These are phyloP conservation scores for Zychaea mexicana DNA, from an alignment of 371 early-diverging fungal species.

Conservation along the genomic window DNA sequence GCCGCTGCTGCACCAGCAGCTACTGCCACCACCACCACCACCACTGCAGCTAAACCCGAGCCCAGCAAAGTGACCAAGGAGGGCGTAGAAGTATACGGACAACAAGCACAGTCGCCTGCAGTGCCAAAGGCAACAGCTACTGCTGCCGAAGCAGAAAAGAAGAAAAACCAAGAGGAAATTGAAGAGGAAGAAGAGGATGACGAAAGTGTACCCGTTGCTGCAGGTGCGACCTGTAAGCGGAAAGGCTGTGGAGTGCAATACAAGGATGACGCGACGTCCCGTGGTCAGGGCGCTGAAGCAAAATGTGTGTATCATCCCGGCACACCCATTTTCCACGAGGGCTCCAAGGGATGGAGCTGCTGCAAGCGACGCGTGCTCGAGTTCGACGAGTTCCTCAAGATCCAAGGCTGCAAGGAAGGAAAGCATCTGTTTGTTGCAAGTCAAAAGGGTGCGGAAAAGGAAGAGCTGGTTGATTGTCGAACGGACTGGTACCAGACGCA, in stretches of 20 bases:
- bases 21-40: constrained; percentile 16
- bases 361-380: constrained; percentile 89
- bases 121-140: constrained; percentile 1
- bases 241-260: constrained; percentile 77
- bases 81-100: constrained; percentile 46
- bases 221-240: constrained; percentile 86
- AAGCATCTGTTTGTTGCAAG: constrained; percentile 82
- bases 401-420: constrained; percentile 86
- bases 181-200: constrained; percentile 85
- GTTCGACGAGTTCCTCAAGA: constrained; percentile 96
- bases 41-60: constrained; percentile 4
- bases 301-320: constrained; percentile 89
- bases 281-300: constrained; percentile 56
- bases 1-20: constrained; percentile 33
- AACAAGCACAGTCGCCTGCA: background rate
- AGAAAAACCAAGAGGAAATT: constrained; percentile 27
- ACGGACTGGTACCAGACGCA: constrained; percentile 96
- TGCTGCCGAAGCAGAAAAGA: background rate
- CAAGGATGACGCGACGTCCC: constrained; percentile 65
- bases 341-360: constrained; percentile 91
- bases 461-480: constrained; percentile 76
- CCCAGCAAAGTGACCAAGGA: constrained; percentile 33
- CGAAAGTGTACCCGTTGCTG: constrained; percentile 64
- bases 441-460: constrained; percentile 31
- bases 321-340: constrained; percentile 90